phyloP scores from a whole-genome alignment of 805 yeast species.

The Saccharomycodes ludwigii region DNA sequence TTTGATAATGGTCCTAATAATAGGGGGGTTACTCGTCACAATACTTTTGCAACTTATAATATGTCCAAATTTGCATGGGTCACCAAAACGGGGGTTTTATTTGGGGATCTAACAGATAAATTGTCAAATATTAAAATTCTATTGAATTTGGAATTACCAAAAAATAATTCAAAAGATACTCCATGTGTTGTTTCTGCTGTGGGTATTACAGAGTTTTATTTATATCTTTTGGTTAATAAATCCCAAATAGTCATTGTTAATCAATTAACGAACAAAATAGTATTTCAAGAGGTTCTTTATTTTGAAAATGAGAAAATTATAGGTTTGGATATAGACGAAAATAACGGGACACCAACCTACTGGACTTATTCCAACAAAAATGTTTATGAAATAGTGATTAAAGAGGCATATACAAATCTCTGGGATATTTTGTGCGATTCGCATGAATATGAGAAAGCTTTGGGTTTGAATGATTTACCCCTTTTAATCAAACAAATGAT shows the following conservation, averaged over 20 bases:
- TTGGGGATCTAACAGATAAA: slow-evolving; percentile 24
- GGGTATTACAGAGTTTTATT: slow-evolving; percentile 39
- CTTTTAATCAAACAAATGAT: slow-evolving; percentile 36
- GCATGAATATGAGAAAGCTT: slow-evolving; percentile 53
- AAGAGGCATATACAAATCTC: slow-evolving; percentile 58
- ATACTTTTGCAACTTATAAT: slow-evolving; percentile 3
- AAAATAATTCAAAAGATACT: slow-evolving; percentile 15
- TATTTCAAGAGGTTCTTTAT: slow-evolving; percentile 30
- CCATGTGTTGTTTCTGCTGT: slow-evolving; percentile 3
- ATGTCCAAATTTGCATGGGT: slow-evolving; percentile 31
- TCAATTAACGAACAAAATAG: slow-evolving; percentile 37
- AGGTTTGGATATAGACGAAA: slow-evolving; percentile 37
- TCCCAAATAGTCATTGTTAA: slow-evolving; percentile 33
- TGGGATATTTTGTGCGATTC: slow-evolving; percentile 54
- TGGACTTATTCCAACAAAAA: slow-evolving; percentile 59
- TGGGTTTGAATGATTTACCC: slow-evolving; percentile 26
- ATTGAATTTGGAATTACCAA: slow-evolving; percentile 28
- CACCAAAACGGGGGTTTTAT: slow-evolving; percentile 34
- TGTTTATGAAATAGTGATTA: slow-evolving; percentile 61
- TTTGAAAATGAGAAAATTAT: slow-evolving; percentile 25
- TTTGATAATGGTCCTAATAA: slow-evolving; percentile 21
- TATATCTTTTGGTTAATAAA: slow-evolving; percentile 32
- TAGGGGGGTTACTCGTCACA: slow-evolving; percentile 19
- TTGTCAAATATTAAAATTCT: slow-evolving; percentile 27
- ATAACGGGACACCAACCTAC: slow-evolving; percentile 29